Evolutionary conservation across 2,329 filamentous ascomycete species (phyloP), one percentile per base, ranked within the genome.

Genomic region (Colletotrichum ledebouriae): DNA sequence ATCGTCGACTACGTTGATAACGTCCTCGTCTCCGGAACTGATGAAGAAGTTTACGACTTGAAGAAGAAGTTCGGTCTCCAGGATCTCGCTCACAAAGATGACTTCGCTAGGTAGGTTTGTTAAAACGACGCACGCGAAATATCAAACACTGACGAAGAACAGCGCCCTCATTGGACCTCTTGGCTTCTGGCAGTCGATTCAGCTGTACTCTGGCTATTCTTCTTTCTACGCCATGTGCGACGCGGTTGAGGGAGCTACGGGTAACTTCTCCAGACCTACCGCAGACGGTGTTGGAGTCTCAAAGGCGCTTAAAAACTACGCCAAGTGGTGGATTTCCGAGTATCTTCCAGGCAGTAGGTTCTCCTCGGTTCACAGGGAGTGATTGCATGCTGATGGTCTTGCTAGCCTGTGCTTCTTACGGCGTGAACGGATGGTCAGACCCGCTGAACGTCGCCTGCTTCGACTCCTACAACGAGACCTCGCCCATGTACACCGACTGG

Each of bases 1-100:
- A 85, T 89, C 17, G 79, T 88, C 42, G 80, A 85, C 9, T 77
- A 89, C 71, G 79, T 89, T n/a, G 87, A 90, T 73, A 78, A 75
- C 59, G 79, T 84, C 29, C 77, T 82, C 20, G 74, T 76, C 22
- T 77, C 80, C 34, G 83, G 84, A 15, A 82, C 79, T 2, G 76
- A 75, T 10, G 76, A 78, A 9, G 78, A 83, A 57, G 75, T 84
- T 41, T 71, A 76, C 39, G 74, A 75, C 0, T 75, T 89, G n/a
- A 87, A 89, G 73, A 73, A 78, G 4, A 78, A 80, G 73, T 89
- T 89, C 70, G 84, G 83, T 1, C 76, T 89, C 11, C 79, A 81
- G 13, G 79, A 78, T n/a, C 72, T 89, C 7, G 73, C 79, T 25
- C 81, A 69, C 74, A 81, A 78, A 50, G 86, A 86, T 68, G 86